Evolutionary conservation across 192 early-diverging fungal species (phyloP).

Genomic region (Backusella mclennaniae): DNA sequence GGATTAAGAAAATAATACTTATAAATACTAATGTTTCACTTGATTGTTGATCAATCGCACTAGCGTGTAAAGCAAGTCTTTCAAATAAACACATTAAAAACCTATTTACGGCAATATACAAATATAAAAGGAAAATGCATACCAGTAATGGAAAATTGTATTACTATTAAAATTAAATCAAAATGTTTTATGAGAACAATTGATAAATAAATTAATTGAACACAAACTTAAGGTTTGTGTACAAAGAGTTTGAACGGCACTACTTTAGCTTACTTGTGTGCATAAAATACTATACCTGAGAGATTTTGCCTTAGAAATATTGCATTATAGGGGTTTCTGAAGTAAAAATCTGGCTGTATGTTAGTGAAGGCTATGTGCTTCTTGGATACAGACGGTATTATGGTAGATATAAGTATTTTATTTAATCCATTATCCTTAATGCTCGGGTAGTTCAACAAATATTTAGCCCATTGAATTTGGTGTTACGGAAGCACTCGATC

Average conservation of each 20-base stretch:
- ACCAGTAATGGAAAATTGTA: not conserved
- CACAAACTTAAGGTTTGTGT: not conserved
- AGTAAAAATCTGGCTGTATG: not conserved
- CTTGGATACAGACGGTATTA: not conserved
- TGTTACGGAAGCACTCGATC: not conserved
- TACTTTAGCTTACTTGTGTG: not conserved
- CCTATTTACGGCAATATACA: not conserved
- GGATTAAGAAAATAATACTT: not conserved
- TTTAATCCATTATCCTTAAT: not conserved
- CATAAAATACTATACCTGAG: not conserved
- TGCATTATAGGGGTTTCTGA: not conserved
- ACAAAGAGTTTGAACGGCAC: not conserved
- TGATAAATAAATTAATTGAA: constrained; percentile 3
- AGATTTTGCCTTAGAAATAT: not conserved
- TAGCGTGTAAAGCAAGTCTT: not conserved
- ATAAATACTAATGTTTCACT: not conserved
- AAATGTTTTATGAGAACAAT: not conserved
- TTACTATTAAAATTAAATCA: not conserved
- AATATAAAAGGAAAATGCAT: not conserved
- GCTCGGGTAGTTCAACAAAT: not conserved
- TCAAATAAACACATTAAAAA: not conserved
- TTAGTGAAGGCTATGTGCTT: not conserved
- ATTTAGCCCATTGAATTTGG: not conserved
- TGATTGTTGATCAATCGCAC: not conserved
- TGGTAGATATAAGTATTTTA: not conserved